These are phyloP conservation scores for Kalmusia sp. DNA, from an alignment of 2,329 filamentous ascomycete species.

Conservation along the genomic window DNA sequence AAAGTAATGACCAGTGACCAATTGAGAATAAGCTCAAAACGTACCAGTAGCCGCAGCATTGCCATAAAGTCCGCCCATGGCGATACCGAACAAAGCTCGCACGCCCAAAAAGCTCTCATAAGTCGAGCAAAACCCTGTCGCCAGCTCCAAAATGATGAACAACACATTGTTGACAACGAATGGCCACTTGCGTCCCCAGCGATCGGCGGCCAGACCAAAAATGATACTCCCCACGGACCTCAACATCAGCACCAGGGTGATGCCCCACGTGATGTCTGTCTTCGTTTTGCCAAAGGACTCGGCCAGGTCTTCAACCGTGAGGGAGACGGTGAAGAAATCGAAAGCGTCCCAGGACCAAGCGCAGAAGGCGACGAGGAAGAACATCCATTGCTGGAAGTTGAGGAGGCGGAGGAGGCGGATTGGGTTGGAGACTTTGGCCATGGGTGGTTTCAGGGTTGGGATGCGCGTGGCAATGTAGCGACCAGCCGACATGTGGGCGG, in stretches of 20 bases:
- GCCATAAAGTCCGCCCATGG: slow-evolving; percentile 69
- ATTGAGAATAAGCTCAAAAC: background rate
- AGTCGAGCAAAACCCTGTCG: slow-evolving; percentile 65
- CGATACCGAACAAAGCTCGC: slow-evolving; percentile 67
- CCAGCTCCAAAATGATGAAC: slow-evolving; percentile 67
- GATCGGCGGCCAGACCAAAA: slow-evolving; percentile 62
- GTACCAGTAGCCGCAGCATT: slow-evolving; percentile 64
- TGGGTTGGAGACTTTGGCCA: slow-evolving; percentile 62
- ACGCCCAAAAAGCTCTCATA: slow-evolving; percentile 66
- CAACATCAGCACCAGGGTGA: slow-evolving; percentile 61
- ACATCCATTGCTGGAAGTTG: slow-evolving; percentile 65
- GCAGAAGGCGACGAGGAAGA: slow-evolving; percentile 58
- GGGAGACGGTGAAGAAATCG: slow-evolving; percentile 68
- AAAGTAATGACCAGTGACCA: too few species aligned
- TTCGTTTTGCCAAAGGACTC: slow-evolving; percentile 61
- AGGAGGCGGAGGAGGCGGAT: slow-evolving; percentile 59
- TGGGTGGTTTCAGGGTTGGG: slow-evolving; percentile 62
- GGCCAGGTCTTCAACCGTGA: slow-evolving; percentile 62
- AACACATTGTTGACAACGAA: slow-evolving; percentile 67
- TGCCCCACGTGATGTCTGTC: slow-evolving; percentile 67
- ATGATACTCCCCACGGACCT: slow-evolving; percentile 65
- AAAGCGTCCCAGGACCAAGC: slow-evolving; percentile 61
- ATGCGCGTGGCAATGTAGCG: slow-evolving; percentile 62
- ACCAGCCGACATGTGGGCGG: slow-evolving; percentile 36
- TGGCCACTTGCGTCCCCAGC: slow-evolving; percentile 63